These are phyloP conservation scores for Meira miltonrushii DNA, from an alignment of 1,284 basidiomycete genomes.

Conservation along the genomic window DNA sequence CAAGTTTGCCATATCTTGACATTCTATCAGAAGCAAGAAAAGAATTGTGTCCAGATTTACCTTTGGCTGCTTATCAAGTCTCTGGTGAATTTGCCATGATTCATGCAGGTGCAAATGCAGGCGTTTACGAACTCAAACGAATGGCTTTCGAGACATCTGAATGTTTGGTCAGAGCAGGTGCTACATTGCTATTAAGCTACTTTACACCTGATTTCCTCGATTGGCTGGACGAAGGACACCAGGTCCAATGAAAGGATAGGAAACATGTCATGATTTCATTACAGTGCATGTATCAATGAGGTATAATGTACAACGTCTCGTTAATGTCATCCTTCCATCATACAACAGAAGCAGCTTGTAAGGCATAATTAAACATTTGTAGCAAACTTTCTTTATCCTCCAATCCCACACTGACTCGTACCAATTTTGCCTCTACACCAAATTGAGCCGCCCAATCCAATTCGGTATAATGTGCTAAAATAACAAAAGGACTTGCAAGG, in stretches of 20 bases:
- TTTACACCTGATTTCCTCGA: conserved; percentile 81
- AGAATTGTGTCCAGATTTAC: conserved; percentile 74
- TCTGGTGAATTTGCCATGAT: conserved; percentile 93
- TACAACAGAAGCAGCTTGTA: conserved; percentile 53
- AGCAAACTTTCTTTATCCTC: conserved; percentile 68
- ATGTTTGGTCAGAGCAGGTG: conserved; percentile 83
- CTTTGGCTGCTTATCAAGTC: conserved; percentile 75
- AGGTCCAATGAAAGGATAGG: not conserved
- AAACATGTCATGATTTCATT: too few relatives aligned
- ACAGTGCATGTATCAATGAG: too few relatives aligned
- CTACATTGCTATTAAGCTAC: conserved; percentile 83
- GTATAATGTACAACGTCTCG: too few relatives aligned
- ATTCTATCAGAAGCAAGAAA: conserved; percentile 78
- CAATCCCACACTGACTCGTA: conserved; percentile 84
- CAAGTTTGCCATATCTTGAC: conserved; percentile 90
- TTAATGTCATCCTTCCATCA: conserved; percentile 60
- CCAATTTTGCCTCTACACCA: conserved; percentile 78
- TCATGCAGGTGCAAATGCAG: conserved; percentile 82
- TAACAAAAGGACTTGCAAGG: conserved; percentile 83
- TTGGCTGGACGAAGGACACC: not conserved
- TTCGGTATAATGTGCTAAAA: conserved; percentile 86
- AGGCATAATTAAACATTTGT: conserved; percentile 63
- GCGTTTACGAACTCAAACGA: conserved; percentile 80
- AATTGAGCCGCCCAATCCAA: conserved; percentile 83
- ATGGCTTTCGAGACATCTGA: conserved; percentile 93